Conservation (phyloP, 2,329 filamentous ascomycete species). For the Nigrograna mackinnonii region DNA sequence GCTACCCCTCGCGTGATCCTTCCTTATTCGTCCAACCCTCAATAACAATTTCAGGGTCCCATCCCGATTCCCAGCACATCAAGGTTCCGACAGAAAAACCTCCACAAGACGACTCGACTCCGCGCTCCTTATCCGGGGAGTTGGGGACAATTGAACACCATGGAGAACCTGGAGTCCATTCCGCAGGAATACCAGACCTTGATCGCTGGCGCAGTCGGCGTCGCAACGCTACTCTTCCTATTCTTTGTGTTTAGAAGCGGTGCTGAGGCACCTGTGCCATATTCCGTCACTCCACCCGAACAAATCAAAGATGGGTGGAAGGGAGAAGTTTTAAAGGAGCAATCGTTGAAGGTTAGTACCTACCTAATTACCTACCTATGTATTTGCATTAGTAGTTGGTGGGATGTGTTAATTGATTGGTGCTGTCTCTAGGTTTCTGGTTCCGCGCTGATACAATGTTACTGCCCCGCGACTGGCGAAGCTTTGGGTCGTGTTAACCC, state of each 20-base stretch:
- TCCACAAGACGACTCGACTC: no score
- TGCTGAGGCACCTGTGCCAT: constrained; percentile 55
- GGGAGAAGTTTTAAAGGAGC: constrained; percentile 60
- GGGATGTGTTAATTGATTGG: neutral
- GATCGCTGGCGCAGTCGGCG: constrained; percentile 23
- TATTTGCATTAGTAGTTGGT: no score
- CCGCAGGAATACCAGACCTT: constrained; percentile 25
- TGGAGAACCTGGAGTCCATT: constrained; percentile 28
- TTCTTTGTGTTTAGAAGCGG: constrained; percentile 29
- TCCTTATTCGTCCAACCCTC: no score
- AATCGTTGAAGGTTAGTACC: constrained; percentile 60
- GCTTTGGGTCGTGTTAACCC: constrained; percentile 80
- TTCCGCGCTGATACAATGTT: constrained; percentile 76
- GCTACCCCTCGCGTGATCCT: no score
- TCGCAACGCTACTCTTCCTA: constrained; percentile 21
- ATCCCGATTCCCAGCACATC: no score
- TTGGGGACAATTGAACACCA: no score
- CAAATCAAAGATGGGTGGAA: constrained; percentile 58
- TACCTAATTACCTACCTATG: neutral
- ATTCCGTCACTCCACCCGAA: constrained; percentile 66
- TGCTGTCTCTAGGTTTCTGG: constrained; percentile 54
- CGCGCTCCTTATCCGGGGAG: no score
- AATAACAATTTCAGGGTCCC: no score
- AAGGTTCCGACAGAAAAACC: no score
- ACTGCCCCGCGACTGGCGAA: constrained; percentile 86